Evolutionary conservation across 1,139 yeast species (phyloP).

Genomic region (Magnusiomyces ingens): DNA sequence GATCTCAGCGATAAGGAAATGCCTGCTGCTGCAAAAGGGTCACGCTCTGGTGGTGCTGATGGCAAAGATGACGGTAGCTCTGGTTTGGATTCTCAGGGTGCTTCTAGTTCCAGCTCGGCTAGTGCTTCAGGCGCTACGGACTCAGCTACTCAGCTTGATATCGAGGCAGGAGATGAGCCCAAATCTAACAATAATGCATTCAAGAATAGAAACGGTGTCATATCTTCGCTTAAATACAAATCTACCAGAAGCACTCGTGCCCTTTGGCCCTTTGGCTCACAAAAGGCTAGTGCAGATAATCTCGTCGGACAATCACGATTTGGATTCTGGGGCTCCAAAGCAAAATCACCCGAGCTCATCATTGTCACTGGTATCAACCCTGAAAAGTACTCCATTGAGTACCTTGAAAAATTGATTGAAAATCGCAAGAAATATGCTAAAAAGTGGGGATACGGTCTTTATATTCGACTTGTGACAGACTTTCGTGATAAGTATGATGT

Average conservation of each 20-base stretch:
- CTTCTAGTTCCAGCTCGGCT: neutral
- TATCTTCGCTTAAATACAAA: neutral
- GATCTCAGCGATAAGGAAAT: slow-evolving; percentile 9
- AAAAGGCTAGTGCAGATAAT: neutral
- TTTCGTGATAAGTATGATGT: slow-evolving; percentile 28
- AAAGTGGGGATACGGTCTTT: slow-evolving; percentile 64
- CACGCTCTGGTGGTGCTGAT: neutral
- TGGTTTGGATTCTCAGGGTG: neutral
- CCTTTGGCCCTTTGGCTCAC: neutral
- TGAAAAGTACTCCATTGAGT: slow-evolving; percentile 54
- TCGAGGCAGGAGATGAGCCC: neutral
- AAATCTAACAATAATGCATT: neutral
- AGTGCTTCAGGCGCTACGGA: neutral
- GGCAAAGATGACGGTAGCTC: neutral
- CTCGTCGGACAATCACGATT: neutral
- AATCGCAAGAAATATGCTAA: slow-evolving; percentile 82
- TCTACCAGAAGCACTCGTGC: neutral
- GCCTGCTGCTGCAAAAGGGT: slow-evolving; percentile 10
- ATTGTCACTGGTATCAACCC: slow-evolving; percentile 76
- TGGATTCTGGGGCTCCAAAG: neutral
- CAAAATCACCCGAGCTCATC: slow-evolving; percentile 29
- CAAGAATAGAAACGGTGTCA: slow-evolving; percentile 2
- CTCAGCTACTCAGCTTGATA: neutral
- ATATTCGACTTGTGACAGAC: slow-evolving; percentile 75
- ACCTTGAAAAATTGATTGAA: slow-evolving; percentile 60